A percentile compares a stretch with the other conserved stretches of the same genome.
Evolutionary conservation across 2,329 filamentous ascomycete species (phyloP).

Genomic region (Neopestalotiopsis sp.): DNA sequence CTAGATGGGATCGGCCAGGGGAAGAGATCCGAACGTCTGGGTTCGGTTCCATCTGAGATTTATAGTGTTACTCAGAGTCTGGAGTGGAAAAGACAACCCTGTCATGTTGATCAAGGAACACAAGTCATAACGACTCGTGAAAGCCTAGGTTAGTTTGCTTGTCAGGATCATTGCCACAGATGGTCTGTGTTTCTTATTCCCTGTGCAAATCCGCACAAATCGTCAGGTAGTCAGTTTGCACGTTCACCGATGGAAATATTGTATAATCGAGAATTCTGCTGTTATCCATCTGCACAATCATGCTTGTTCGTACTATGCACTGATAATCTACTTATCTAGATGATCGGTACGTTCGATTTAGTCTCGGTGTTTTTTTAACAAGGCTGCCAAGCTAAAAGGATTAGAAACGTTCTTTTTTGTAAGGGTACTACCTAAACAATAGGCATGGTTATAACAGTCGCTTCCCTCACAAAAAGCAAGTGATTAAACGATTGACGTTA

Average conservation of each 20-base stretch:
- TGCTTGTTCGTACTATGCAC: too few relatives aligned
- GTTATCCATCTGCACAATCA: too few relatives aligned
- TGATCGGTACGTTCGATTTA: too few relatives aligned
- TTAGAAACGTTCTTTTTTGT: too few relatives aligned
- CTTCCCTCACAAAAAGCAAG: too few relatives aligned
- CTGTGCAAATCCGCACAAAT: neutral
- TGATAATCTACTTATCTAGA: too few relatives aligned
- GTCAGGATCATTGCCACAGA: neutral
- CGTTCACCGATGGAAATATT: neutral
- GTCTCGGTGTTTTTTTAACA: too few relatives aligned
- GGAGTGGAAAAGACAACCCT: neutral
- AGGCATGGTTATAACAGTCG: too few relatives aligned
- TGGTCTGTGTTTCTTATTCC: neutral
- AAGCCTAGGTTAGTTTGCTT: neutral
- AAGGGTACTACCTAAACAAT: too few relatives aligned
- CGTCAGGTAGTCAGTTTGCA: neutral
- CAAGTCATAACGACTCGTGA: neutral
- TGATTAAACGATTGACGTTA: too few relatives aligned
- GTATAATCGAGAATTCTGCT: too few relatives aligned
- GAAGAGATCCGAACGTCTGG: neutral
- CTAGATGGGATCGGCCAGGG: neutral
- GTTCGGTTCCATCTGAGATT: neutral
- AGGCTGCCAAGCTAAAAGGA: too few relatives aligned
- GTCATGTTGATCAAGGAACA: neutral
- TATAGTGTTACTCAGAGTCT: neutral